Base-by-base conservation (phyloP, 2,329 filamentous ascomycete species). In the Aspergillus neotritici region DNA sequence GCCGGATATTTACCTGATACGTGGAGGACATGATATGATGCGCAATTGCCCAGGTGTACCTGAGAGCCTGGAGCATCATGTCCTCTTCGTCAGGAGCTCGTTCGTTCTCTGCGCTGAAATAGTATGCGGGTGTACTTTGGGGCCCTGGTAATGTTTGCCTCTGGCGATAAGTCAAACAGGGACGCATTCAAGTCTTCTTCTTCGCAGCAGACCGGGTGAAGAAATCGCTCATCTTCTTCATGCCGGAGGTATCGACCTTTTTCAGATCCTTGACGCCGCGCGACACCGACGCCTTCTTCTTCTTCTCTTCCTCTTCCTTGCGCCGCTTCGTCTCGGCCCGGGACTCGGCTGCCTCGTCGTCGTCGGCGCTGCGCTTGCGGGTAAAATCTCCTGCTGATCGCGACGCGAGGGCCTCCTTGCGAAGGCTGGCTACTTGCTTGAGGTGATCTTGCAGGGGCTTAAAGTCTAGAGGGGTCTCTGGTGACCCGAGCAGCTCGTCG, bases 141-240 rank as follows among this genome's bases (percentile, higher is more conserved):
- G 21, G 6, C 21, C 21, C 21, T 8, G 21, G 21, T n/a, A n/a
- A n/a, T 9, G 21, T 25, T 25, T 25, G 21, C 21, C 21, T 25
- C 21, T 25, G 9, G 21, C 21, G 21, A 8, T 25, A 25, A 25
- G 21, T 9, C 21, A 3, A 25, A 8, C 21, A 25, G 40, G 29
- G 15, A n/a, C 10, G 28, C 17, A 11, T 36, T 57, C 55, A 65
- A 30, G 60, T 44, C 41, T 65, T 65, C 49, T 66, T 66, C 47
- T 63, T 61, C 9, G 54, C 34, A 21, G 63, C 54, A 21, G 64
- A 60, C 69, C 91, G 94, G 47, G 81, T 81, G 66, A 98, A 98
- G 69, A 98, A 98, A 49, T 83, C 79, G 62, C 87, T 95, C 78
- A 98, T 79, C 73, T 97, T 98, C 77, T 86, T 93, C 93, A 98